Evolutionary conservation across 2,329 filamentous ascomycete species (phyloP), one percentile per base, ranked within the genome.

Genomic region (Aureobasidium uvarum): DNA sequence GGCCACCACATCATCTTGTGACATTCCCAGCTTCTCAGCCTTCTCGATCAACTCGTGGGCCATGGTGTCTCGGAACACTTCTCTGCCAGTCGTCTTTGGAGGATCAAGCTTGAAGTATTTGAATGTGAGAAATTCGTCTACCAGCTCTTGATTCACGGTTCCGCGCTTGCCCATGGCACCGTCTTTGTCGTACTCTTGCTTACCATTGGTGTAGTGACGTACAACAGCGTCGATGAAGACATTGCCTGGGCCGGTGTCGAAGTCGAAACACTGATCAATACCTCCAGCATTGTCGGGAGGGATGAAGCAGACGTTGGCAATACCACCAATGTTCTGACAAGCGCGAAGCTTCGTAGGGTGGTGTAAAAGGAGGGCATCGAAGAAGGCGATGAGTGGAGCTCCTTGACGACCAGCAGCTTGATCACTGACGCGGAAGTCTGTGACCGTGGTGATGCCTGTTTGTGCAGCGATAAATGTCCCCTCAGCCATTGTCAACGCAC

Each of bases 301-400:
- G 59, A 86, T 83, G 74, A 86, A 86, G 74, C 82, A 86, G 28
- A 87, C 81, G 68, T 85, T 87, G 36, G 82, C 83, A 48, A 87
- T 85, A 38, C 85, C 84, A 59, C 84, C 84, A 63, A 87, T 86
- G 70, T 86, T 86, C 70, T 87, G 83, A 72, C 84, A 86, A 2
- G 82, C 83, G 31, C 85, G 81, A 8, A 85, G 75, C 72, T 84
- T 85, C 4, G 74, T 81, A 0, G 84, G 81, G 69, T 87, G 83
- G 68, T 84, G 82, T 20, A 87, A 77, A 11, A 86, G 70, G 4
- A 86, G 75, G 0, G 80, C 79, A 68, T 87, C 83, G 69, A 87
- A 84, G 69, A 86, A 85, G 23, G 80, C 83, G 65, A 84, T 82
- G 18, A 86, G 77, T 0, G 84, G 83, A 1, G 83, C 81, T 4